A percentile compares a stretch with the other conserved stretches of the same genome.
These are phyloP conservation scores for Uronychia binucleata DNA, from an alignment of 73 alveolate genomes.

Conservation along the genomic window DNA sequence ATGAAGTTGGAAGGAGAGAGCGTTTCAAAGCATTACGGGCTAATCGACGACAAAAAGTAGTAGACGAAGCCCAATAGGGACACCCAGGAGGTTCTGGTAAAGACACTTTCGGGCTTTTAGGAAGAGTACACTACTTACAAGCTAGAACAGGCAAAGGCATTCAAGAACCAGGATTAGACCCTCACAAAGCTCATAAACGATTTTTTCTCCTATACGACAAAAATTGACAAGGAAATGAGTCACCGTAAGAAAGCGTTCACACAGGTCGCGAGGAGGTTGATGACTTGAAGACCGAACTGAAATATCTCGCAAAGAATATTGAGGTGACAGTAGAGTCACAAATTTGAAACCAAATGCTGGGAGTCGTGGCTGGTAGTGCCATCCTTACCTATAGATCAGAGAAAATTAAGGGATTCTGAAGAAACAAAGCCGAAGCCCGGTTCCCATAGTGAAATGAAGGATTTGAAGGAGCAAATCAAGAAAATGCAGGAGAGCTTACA, in stretches of 20 bases:
- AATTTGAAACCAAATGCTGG: background rate
- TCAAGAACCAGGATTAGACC: background rate
- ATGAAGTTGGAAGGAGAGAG: slow-evolving; percentile 31
- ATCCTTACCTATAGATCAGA: background rate
- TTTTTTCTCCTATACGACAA: background rate
- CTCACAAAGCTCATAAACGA: background rate
- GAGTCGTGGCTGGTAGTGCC: background rate
- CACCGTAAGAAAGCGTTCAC: background rate
- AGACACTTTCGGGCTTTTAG: background rate
- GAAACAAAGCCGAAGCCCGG: background rate
- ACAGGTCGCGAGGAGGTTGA: background rate
- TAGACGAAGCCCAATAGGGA: background rate
- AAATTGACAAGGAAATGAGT: background rate
- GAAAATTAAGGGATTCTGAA: background rate
- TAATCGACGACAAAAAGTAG: background rate
- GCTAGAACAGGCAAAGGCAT: background rate
- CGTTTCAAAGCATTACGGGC: slow-evolving; percentile 27
- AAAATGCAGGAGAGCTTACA: background rate
- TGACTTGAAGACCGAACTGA: background rate
- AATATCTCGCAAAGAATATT: too few species aligned
- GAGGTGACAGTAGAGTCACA: background rate
- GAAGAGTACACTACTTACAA: background rate
- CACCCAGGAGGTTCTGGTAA: background rate
- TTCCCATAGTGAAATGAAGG: too few species aligned
- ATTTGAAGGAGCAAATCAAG: background rate